These are phyloP conservation scores for Venturia carpophila DNA, from an alignment of 2,329 filamentous ascomycete species.

Conservation along the genomic window DNA sequence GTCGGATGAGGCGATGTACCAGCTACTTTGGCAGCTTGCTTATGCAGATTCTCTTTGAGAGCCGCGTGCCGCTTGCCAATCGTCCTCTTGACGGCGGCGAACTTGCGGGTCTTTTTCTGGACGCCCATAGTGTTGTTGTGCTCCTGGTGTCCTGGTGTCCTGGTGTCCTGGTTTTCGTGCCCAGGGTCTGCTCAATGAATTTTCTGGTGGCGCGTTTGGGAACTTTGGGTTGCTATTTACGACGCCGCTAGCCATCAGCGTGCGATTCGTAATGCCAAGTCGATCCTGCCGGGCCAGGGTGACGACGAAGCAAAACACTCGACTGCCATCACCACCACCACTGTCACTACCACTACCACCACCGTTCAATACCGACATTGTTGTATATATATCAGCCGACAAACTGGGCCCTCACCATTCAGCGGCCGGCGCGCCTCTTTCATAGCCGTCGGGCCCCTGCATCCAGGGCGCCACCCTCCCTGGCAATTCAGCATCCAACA, in stretches of 20 bases:
- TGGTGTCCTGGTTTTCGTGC: too few relatives aligned
- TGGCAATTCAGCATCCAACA: too few relatives aligned
- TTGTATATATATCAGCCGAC: background rate
- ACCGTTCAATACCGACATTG: too few relatives aligned
- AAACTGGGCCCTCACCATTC: background rate
- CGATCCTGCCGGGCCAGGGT: background rate
- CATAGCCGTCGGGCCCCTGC: background rate
- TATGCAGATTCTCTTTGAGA: constrained; percentile 61
- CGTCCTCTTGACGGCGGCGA: constrained; percentile 71
- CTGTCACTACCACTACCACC: too few relatives aligned
- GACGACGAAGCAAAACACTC: background rate
- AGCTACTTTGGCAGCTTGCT: background rate
- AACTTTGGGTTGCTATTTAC: background rate
- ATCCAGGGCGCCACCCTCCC: background rate
- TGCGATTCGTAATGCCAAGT: background rate
- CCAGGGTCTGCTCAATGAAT: background rate
- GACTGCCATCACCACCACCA: too few relatives aligned
- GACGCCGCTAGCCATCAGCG: background rate
- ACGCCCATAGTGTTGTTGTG: too few relatives aligned
- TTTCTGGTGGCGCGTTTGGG: background rate
- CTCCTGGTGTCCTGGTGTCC: too few relatives aligned
- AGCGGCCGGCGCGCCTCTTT: background rate
- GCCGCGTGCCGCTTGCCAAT: constrained; percentile 75
- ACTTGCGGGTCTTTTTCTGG: constrained; percentile 86
- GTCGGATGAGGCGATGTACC: background rate